Evolutionary conservation across 768 basidiomycete genomes (phyloP).

Genomic region (Mycena vulgaris): DNA sequence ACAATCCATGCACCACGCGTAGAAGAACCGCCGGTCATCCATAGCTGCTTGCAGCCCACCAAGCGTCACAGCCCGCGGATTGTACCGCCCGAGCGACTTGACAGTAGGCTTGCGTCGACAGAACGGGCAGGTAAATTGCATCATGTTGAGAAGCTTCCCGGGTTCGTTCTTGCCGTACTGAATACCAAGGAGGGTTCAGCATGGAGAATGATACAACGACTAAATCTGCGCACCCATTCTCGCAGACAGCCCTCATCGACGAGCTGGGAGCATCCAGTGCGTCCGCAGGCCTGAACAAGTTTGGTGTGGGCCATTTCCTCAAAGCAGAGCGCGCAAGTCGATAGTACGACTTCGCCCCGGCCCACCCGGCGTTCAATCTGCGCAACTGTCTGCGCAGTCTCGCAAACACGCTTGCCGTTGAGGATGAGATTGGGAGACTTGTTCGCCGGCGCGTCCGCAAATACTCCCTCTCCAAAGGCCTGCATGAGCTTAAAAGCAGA

Average conservation of each 20-base stretch:
- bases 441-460: constrained; percentile 25
- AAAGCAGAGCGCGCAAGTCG: constrained; percentile 46
- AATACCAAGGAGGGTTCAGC: neutral
- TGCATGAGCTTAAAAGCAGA: constrained; percentile 49
- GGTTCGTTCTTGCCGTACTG: constrained; percentile 45
- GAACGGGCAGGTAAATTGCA: constrained; percentile 47
- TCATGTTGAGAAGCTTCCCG: constrained; percentile 45
- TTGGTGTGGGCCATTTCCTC: constrained; percentile 42
- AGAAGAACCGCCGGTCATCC: constrained; percentile 45
- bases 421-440: constrained; percentile 7
- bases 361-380: constrained; percentile 42
- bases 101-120: constrained; percentile 44
- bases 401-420: constrained; percentile 15
- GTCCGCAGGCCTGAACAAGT: constrained; percentile 45
- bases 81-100: constrained; percentile 43
- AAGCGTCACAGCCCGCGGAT: constrained; percentile 38
- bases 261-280: constrained; percentile 44
- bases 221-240: constrained; percentile 40
- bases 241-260: constrained; percentile 44
- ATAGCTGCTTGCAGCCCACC: constrained; percentile 44
- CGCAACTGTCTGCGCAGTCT: neutral
- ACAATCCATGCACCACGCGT: constrained; percentile 48
- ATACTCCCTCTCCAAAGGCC: constrained; percentile 38
- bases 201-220: neutral
- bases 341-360: constrained; percentile 41